Conservation (phyloP, 176 grass and related monocot genomes). For the Triticum dicoccoides region DNA sequence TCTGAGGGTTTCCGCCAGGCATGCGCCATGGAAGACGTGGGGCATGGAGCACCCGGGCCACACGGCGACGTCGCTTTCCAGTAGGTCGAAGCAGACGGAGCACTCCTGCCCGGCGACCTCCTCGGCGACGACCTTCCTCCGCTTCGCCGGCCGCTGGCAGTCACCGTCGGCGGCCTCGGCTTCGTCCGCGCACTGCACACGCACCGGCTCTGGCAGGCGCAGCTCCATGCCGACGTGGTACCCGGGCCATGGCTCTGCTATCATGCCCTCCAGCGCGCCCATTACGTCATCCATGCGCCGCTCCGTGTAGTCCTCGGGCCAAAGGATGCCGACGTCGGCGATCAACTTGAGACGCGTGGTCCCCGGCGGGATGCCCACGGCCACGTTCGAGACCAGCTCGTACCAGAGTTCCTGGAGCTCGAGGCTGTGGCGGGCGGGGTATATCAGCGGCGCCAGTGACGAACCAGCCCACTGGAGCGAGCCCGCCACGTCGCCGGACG, state of each 20-base stretch:
- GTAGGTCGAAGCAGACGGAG: neutral
- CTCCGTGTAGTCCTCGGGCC: neutral
- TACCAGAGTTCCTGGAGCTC: neutral
- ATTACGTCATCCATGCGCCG: neutral
- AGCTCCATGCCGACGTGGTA: neutral
- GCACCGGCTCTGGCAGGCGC: neutral
- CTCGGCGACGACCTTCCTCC: neutral
- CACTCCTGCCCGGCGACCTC: neutral
- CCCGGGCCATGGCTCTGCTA: neutral
- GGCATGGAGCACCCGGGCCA: neutral
- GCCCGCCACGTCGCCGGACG: neutral
- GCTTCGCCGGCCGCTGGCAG: neutral
- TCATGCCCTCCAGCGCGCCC: neutral
- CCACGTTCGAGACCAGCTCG: neutral
- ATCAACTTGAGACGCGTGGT: neutral
- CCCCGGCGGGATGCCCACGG: neutral
- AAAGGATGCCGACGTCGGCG: neutral
- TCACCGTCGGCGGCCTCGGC: neutral
- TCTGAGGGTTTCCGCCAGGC: neutral
- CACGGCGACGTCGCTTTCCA: neutral
- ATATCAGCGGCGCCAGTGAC: slow-evolving; percentile 2
- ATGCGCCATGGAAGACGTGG: neutral
- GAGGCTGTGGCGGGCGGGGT: neutral
- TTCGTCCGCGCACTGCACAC: neutral
- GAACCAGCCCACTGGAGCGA: neutral